A percentile compares a stretch with the other conserved stretches of the same genome.
phyloP scores from a whole-genome alignment of 2,329 filamentous ascomycete species.

The Aspergillus sclerotialis region DNA sequence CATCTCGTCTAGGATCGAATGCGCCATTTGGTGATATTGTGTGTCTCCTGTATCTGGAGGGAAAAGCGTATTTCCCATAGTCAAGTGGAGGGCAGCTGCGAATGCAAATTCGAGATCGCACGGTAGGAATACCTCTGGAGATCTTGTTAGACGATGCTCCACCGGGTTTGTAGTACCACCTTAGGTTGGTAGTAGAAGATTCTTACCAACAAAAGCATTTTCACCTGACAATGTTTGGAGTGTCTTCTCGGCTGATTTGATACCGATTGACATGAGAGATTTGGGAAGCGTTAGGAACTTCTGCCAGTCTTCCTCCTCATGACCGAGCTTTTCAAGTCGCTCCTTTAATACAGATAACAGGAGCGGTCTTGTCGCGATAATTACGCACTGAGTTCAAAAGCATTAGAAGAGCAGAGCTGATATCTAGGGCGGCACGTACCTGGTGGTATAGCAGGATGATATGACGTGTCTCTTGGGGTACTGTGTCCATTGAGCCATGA shows the following conservation, averaged over 20 bases:
- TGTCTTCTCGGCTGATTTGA: constrained; percentile 37
- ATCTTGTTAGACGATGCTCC: too few relatives aligned
- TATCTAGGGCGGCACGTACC: constrained; percentile 16
- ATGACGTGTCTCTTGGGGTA: constrained; percentile 30
- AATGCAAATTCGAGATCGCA: constrained; percentile 1
- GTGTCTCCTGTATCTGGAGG: neutral
- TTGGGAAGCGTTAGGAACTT: constrained; percentile 17
- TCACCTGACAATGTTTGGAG: constrained; percentile 32
- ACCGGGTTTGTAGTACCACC: too few relatives aligned
- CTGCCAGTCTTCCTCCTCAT: constrained; percentile 4
- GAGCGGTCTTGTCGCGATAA: constrained; percentile 33
- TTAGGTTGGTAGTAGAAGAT: too few relatives aligned
- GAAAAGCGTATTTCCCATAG: constrained; percentile 1
- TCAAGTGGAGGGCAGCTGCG: constrained; percentile 1
- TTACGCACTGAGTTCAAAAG: constrained; percentile 23
- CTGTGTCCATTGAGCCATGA: constrained; percentile 23
- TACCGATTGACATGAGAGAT: constrained; percentile 32
- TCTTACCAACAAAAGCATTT: constrained; percentile 30
- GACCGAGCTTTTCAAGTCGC: constrained; percentile 22
- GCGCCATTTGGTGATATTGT: constrained; percentile 9
- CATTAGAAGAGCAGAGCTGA: too few relatives aligned
- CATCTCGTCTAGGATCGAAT: constrained; percentile 29
- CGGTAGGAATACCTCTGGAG: constrained; percentile 1
- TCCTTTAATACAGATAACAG: constrained; percentile 35
- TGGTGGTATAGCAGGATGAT: constrained; percentile 35